A percentile compares a stretch with the other conserved stretches of the same genome.
Conservation (phyloP, 352 stramenopile genomes). For the Globisporangium nagaii region DNA sequence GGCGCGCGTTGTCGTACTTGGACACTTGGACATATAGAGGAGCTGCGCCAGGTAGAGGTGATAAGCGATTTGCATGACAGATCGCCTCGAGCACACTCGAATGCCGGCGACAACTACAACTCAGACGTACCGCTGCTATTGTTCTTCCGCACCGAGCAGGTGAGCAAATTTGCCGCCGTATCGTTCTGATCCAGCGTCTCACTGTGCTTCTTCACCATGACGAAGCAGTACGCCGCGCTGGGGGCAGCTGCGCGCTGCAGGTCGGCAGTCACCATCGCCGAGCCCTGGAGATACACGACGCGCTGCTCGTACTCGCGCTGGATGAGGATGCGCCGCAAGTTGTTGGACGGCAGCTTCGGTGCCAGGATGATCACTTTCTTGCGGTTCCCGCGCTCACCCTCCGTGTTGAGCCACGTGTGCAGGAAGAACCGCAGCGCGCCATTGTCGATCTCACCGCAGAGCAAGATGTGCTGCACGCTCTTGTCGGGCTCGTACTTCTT, state of each 20-base stretch:
- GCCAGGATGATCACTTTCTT: constrained; percentile 72
- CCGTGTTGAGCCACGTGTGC: constrained; percentile 65
- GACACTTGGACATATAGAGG: constrained; percentile 77
- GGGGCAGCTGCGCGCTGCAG: constrained; percentile 49
- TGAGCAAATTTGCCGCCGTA: constrained; percentile 66
- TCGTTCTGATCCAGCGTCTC: constrained; percentile 52
- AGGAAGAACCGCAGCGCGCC: constrained; percentile 73
- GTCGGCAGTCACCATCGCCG: constrained; percentile 65
- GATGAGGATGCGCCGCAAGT: constrained; percentile 57
- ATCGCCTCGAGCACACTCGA: background rate
- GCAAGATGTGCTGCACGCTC: constrained; percentile 60
- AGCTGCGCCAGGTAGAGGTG: too few species aligned
- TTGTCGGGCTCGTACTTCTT: constrained; percentile 68
- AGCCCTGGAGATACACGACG: constrained; percentile 73
- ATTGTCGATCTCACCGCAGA: constrained; percentile 78
- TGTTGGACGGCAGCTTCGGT: constrained; percentile 45
- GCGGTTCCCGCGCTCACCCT: constrained; percentile 46
- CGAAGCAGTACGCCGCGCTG: constrained; percentile 57
- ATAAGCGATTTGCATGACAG: too few species aligned
- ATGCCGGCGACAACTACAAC: too few species aligned
- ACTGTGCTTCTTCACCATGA: constrained; percentile 74
- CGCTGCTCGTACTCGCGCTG: constrained; percentile 70
- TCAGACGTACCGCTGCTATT: constrained; percentile 60
- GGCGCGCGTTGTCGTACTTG: constrained; percentile 63
- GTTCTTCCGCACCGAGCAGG: constrained; percentile 71